Conservation (phyloP, 164 flowering plant genomes). For the Piper longum region DNA sequence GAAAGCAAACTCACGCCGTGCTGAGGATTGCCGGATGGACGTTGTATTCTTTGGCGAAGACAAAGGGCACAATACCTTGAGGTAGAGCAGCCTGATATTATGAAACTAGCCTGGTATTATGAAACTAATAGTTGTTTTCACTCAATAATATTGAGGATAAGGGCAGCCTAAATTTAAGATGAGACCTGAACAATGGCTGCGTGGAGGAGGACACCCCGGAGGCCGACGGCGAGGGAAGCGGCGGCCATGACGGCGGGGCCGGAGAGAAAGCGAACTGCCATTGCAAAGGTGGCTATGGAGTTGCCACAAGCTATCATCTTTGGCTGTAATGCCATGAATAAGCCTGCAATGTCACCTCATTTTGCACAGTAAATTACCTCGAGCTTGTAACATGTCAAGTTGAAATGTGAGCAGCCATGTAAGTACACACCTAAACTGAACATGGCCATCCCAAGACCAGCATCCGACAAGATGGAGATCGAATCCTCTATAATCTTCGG, state of each 20-base stretch:
- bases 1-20: slow-evolving; percentile 34
- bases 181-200: slow-evolving; percentile 69
- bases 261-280: slow-evolving; percentile 77
- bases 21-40: slow-evolving; percentile 78
- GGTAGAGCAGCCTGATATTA: slow-evolving; percentile 45
- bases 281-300: slow-evolving; percentile 56
- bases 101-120: too few relatives aligned
- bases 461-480: slow-evolving; percentile 69
- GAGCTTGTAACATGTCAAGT: too few relatives aligned
- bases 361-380: too few relatives aligned
- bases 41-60: slow-evolving; percentile 82
- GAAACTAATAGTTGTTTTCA: too few relatives aligned
- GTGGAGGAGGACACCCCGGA: slow-evolving; percentile 69
- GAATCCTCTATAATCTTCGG: slow-evolving; percentile 55
- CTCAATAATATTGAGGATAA: too few relatives aligned
- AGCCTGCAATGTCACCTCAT: slow-evolving; percentile 22
- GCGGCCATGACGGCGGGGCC: slow-evolving; percentile 95
- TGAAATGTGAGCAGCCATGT: too few relatives aligned
- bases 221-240: slow-evolving; percentile 68
- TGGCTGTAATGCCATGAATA: slow-evolving; percentile 92
- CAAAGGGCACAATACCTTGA: slow-evolving; percentile 88
- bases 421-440: slow-evolving; percentile 65
- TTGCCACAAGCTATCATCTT: slow-evolving; percentile 88
- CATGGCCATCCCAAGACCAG: slow-evolving; percentile 97
- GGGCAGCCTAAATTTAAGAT: too few relatives aligned